Evolutionary conservation across 345 rosid genomes (phyloP).

Genomic region (Heritiera littoralis): DNA sequence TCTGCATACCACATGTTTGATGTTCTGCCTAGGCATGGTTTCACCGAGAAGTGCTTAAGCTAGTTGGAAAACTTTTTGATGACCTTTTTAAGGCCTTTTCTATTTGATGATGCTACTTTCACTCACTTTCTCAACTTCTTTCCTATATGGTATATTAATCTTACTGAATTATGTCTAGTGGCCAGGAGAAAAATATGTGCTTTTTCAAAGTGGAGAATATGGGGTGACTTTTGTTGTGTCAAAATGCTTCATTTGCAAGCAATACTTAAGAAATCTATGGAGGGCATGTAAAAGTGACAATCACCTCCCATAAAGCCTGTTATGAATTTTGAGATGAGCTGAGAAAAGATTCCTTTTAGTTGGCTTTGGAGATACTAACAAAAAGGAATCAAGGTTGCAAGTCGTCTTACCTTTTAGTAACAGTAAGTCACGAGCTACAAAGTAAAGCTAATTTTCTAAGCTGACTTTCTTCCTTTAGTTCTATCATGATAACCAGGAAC

Average conservation of each 20-base stretch:
- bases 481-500: neutral
- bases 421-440: neutral
- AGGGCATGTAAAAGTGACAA: conserved; percentile 8
- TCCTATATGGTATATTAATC: neutral
- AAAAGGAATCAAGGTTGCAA: neutral
- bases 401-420: no score
- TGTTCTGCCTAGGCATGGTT: conserved; percentile 2
- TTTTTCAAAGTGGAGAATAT: conserved; percentile 23
- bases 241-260: conserved; percentile 29
- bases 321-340: neutral
- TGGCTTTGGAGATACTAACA: neutral
- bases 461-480: neutral
- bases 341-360: neutral
- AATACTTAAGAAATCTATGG: neutral
- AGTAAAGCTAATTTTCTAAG: neutral
- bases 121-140: conserved; percentile 20
- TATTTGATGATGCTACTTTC: conserved; percentile 24
- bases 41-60: neutral
- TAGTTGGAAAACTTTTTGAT: conserved; percentile 16
- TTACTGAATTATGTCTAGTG: neutral
- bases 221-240: neutral
- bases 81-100: conserved; percentile 28
- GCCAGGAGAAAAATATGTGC: conserved; percentile 24
- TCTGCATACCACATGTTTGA: no score
- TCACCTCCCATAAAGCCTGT: neutral